Evolutionary conservation across 2,329 filamentous ascomycete species (phyloP).

Genomic region (Aspergillus vadensis): DNA sequence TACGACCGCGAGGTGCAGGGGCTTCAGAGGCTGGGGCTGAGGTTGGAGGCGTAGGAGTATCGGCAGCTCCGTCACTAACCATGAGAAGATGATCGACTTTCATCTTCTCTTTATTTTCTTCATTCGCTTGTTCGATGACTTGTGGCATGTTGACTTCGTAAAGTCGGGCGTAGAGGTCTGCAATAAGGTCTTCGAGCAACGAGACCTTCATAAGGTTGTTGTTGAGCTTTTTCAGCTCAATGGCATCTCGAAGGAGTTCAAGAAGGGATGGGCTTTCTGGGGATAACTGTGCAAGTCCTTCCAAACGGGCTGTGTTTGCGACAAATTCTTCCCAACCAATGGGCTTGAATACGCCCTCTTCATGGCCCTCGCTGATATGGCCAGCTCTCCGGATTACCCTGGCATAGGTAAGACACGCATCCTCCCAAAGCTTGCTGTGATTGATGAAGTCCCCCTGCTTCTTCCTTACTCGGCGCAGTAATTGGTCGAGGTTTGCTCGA

Average conservation of each 20-base stretch:
- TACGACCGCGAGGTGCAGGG: conserved; percentile 44
- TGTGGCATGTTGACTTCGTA: conserved; percentile 44
- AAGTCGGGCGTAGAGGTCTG: conserved; percentile 76
- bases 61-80: conserved; percentile 35
- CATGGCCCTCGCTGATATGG: conserved; percentile 61
- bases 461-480: conserved; percentile 77
- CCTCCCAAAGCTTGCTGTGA: conserved; percentile 64
- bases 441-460: conserved; percentile 74
- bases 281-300: conserved; percentile 58
- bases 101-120: conserved; percentile 51
- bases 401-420: conserved; percentile 61
- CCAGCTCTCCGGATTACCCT: conserved; percentile 61
- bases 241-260: conserved; percentile 65
- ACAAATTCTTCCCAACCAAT: conserved; percentile 68
- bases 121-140: conserved; percentile 43
- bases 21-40: conserved; percentile 37
- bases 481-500: conserved; percentile 71
- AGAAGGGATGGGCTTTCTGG: conserved; percentile 52
- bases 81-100: conserved; percentile 51
- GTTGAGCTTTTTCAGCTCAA: conserved; percentile 78
- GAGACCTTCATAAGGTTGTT: conserved; percentile 81
- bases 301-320: conserved; percentile 59
- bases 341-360: conserved; percentile 65
- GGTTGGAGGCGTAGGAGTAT: conserved; percentile 33
- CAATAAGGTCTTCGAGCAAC: conserved; percentile 89